These are phyloP conservation scores for Nelumbo lutea DNA, from an alignment of 164 flowering plant genomes.

Conservation along the genomic window DNA sequence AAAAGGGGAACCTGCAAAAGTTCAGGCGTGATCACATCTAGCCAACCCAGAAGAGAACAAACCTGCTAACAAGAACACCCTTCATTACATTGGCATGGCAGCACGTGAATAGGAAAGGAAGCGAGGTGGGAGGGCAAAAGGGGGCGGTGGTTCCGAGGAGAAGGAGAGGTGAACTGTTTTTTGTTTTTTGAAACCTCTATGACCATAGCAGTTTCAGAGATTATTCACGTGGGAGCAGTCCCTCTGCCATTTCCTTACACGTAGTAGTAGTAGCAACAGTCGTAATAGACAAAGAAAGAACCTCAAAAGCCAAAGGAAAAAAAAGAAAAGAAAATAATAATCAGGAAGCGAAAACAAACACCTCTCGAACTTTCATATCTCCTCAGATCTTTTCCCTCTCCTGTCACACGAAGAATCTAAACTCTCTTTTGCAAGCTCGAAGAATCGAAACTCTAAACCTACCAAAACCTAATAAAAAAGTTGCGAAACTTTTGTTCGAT, in stretches of 20 bases:
- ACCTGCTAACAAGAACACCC: conserved; percentile 22
- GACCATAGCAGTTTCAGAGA: conserved; percentile 22
- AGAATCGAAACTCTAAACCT: conserved; percentile 14
- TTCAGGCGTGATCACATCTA: conserved; percentile 23
- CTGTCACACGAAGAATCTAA: conserved; percentile 14
- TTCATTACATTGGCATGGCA: conserved; percentile 28
- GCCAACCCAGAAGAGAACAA: conserved; percentile 60
- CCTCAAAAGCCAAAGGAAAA: conserved; percentile 4
- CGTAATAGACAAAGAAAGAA: neutral
- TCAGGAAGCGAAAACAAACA: neutral
- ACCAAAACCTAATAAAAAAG: conserved; percentile 3
- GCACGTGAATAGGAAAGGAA: conserved; percentile 48
- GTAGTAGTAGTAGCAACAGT: conserved; percentile 11
- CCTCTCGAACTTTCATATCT: neutral
- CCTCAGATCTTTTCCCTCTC: neutral
- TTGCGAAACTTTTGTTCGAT: neutral
- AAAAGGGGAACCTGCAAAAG: conserved; percentile 30
- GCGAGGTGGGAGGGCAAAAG: conserved; percentile 2
- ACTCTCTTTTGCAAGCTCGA: neutral
- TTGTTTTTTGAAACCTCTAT: conserved; percentile 17
- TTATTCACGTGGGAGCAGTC: conserved; percentile 40
- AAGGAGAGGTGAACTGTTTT: conserved; percentile 9
- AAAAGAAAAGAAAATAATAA: neutral
- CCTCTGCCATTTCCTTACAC: conserved; percentile 20
- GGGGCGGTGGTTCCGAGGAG: conserved; percentile 30